Conservation (phyloP, 345 rosid genomes). For the Citrus hindsii region DNA sequence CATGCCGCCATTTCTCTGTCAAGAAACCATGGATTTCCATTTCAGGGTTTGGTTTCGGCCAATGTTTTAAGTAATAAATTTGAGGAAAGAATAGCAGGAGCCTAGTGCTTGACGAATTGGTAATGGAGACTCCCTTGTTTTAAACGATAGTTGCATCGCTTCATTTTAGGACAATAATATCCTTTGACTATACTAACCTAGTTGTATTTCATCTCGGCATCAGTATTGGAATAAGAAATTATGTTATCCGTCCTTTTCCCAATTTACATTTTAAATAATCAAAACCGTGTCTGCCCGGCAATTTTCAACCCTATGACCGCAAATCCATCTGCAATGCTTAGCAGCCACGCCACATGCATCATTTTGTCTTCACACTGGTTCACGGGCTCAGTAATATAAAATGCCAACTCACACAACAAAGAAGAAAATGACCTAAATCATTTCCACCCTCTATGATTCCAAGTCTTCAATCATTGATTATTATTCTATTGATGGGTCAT, state of each 20-base stretch:
- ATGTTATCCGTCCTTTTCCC: too few species aligned
- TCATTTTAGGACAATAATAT: too few species aligned
- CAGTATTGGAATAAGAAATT: too few species aligned
- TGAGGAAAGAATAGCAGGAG: background rate
- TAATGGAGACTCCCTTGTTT: too few species aligned
- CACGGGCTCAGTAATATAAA: background rate
- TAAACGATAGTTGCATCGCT: too few species aligned
- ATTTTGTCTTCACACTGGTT: slow-evolving; percentile 6
- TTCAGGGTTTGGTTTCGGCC: background rate
- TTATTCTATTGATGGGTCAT: background rate
- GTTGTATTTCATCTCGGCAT: too few species aligned
- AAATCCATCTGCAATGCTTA: background rate
- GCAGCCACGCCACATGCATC: background rate
- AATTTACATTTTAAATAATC: background rate
- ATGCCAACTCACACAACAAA: background rate
- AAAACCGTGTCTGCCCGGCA: background rate
- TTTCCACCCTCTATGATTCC: background rate
- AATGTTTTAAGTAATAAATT: background rate
- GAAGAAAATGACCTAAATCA: background rate
- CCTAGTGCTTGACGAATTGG: too few species aligned
- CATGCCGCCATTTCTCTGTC: background rate
- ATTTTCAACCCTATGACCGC: background rate
- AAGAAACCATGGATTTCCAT: background rate
- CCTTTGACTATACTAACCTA: too few species aligned
- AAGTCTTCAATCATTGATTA: background rate